phyloP scores from a whole-genome alignment of 768 basidiomycete genomes.

The Leccinum boreale region DNA sequence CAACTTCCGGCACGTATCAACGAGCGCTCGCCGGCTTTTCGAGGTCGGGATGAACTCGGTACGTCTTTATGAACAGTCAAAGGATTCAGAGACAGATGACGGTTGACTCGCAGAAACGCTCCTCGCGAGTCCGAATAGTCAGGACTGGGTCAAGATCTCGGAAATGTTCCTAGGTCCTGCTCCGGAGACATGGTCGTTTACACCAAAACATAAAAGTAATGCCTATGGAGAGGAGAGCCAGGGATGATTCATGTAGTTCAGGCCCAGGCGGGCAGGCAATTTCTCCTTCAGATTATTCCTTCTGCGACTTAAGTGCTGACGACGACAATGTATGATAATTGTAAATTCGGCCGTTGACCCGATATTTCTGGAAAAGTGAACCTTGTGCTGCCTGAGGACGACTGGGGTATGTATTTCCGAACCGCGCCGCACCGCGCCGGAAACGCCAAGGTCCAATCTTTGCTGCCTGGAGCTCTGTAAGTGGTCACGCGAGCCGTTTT shows the following conservation, averaged over 20 bases:
- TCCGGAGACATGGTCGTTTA: conserved; percentile 81
- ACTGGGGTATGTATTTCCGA: no score
- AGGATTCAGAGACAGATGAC: background rate
- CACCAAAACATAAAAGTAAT: conserved; percentile 95
- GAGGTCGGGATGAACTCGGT: conserved; percentile 88
- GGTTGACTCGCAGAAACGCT: conserved; percentile 64
- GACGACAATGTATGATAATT: background rate
- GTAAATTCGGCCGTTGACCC: background rate
- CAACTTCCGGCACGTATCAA: conserved; percentile 77
- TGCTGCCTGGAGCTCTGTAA: background rate
- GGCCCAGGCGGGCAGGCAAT: no score
- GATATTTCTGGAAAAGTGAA: background rate
- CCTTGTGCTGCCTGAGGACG: background rate
- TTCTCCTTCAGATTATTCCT: background rate
- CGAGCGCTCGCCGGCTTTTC: conserved; percentile 85
- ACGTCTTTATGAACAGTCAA: conserved; percentile 24
- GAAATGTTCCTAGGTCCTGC: conserved; percentile 93
- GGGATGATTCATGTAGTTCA: conserved; percentile 39
- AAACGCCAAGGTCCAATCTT: no score
- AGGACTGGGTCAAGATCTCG: conserved; percentile 90
- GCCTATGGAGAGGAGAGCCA: conserved; percentile 63
- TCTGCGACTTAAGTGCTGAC: background rate
- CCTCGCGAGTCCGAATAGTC: conserved; percentile 71
- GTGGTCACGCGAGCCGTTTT: background rate
- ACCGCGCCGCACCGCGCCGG: no score